A percentile compares a stretch with the other conserved stretches of the same genome.
Evolutionary conservation across 805 yeast genomes (phyloP).

Genomic region (Vanderwaltozyma yarrowii): DNA sequence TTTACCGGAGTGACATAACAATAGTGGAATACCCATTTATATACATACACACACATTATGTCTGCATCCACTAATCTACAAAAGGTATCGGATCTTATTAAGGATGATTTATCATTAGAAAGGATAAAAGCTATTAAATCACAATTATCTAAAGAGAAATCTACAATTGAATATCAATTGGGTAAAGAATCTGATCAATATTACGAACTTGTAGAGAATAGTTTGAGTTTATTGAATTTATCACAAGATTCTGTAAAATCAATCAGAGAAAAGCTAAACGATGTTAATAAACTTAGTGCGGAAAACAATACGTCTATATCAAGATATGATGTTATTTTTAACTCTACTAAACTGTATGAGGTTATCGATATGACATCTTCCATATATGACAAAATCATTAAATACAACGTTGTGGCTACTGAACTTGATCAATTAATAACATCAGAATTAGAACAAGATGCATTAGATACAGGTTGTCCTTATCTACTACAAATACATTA

Average conservation of each 20-base stretch:
- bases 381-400: conserved; percentile 52
- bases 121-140: conserved; percentile 43
- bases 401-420: conserved; percentile 42
- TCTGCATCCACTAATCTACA: conserved; percentile 5
- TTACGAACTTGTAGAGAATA: conserved; percentile 42
- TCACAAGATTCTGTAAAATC: conserved; percentile 39
- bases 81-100: conserved; percentile 27
- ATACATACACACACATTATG: no score
- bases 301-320: conserved; percentile 50
- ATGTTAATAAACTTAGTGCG: conserved; percentile 40
- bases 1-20: no score
- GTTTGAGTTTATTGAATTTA: conserved; percentile 29
- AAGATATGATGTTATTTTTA: conserved; percentile 58
- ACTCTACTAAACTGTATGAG: conserved; percentile 57
- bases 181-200: conserved; percentile 59
- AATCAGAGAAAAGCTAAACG: conserved; percentile 36
- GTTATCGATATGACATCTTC: conserved; percentile 60
- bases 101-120: conserved; percentile 41
- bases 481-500: conserved; percentile 60
- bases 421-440: conserved; percentile 46
- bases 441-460: conserved; percentile 25
- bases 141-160: conserved; percentile 58
- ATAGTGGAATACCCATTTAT: no score
- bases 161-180: conserved; percentile 65
- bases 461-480: conserved; percentile 35